Percentiles rank a stretch among this genome's conserved stretches.
phyloP scores from a whole-genome alignment of 495 filamentous ascomycete species.

The Aspergillus cavernicola region DNA sequence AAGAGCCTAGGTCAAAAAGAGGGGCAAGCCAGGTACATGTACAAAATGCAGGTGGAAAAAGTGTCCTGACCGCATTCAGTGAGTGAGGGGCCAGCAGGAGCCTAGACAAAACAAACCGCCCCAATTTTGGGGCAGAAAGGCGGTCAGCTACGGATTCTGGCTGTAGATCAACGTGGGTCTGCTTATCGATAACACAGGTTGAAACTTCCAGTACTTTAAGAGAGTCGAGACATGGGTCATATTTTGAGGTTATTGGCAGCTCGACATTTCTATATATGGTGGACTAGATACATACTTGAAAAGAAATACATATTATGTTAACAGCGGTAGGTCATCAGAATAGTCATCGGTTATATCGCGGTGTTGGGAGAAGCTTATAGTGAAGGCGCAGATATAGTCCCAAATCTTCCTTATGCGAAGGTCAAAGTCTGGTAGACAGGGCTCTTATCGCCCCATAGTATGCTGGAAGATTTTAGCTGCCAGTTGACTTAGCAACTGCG shows the following conservation, averaged over 20 bases:
- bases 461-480: slow-evolving; percentile 65
- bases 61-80: slow-evolving; percentile 34
- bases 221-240: no score
- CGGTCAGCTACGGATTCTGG: neutral
- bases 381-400: neutral
- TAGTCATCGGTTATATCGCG: no score
- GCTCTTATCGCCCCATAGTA: slow-evolving; percentile 31
- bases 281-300: no score
- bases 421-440: neutral
- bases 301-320: no score
- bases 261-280: no score
- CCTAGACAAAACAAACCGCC: slow-evolving; percentile 2
- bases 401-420: neutral
- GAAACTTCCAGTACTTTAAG: neutral
- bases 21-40: no score
- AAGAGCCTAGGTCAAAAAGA: slow-evolving; percentile 17
- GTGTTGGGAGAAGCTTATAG: no score
- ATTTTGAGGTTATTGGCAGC: no score
- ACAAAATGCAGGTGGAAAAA: slow-evolving; percentile 11
- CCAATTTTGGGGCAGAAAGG: neutral
- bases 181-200: slow-evolving; percentile 17
- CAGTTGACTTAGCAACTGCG: slow-evolving; percentile 70
- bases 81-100: slow-evolving; percentile 13
- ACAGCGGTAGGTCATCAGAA: no score
- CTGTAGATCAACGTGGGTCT: slow-evolving; percentile 8